Conservation (phyloP, 1,139 yeast species). For the Zygosaccharomyces pseudobailii region DNA sequence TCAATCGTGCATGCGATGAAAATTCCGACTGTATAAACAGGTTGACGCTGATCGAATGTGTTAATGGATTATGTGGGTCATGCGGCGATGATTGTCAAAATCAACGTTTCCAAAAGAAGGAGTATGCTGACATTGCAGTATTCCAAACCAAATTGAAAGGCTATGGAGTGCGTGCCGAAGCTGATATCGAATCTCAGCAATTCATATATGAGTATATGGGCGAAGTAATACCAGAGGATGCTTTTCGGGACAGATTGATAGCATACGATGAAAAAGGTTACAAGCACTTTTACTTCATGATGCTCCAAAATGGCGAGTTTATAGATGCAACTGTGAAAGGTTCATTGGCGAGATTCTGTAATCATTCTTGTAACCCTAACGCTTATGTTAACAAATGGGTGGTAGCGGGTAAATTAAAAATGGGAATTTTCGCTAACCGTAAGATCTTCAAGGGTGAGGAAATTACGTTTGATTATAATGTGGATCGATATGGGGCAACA, state of each 20-base stretch:
- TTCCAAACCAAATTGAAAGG: conserved; percentile 83
- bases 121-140: conserved; percentile 70
- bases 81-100: conserved; percentile 83
- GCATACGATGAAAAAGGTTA: conserved; percentile 67
- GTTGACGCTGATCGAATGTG: conserved; percentile 88
- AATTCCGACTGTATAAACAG: conserved; percentile 89
- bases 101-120: conserved; percentile 75
- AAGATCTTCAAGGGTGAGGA: conserved; percentile 77
- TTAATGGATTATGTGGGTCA: conserved; percentile 54
- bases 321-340: conserved; percentile 93
- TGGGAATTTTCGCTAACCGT: conserved; percentile 92
- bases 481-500: conserved; percentile 91
- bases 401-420: conserved; percentile 79
- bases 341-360: conserved; percentile 82
- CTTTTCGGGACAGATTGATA: conserved; percentile 68
- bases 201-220: conserved; percentile 92
- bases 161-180: conserved; percentile 76
- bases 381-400: conserved; percentile 97
- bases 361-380: conserved; percentile 92
- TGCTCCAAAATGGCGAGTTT: conserved; percentile 88
- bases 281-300: conserved; percentile 93
- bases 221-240: conserved; percentile 76
- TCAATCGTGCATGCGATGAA: conserved; percentile 75
- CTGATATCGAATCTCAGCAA: conserved; percentile 51
- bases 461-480: conserved; percentile 91